Evolutionary conservation across 2,329 filamentous ascomycete genomes (phyloP).

Genomic region (Fusarium sp.): DNA sequence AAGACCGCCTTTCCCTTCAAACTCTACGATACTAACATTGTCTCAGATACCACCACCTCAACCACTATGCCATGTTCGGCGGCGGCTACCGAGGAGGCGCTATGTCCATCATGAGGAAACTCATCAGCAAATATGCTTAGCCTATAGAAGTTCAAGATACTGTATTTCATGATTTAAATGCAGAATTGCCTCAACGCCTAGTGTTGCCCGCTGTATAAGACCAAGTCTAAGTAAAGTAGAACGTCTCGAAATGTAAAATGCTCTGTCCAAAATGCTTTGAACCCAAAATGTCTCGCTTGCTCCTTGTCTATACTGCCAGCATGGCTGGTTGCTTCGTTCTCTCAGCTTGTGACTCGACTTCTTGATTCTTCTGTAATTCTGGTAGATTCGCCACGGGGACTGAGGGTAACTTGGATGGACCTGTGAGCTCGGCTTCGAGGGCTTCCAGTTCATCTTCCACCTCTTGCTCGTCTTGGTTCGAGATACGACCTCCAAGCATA

Average conservation of each 20-base stretch:
- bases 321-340: conserved; percentile 50
- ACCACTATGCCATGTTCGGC: conserved; percentile 87
- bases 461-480: conserved; percentile 95
- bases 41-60: conserved; percentile 84
- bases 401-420: conserved; percentile 41
- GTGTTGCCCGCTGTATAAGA: conserved; percentile 38
- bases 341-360: conserved; percentile 32
- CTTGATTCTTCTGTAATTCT: conserved; percentile 30
- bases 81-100: conserved; percentile 80
- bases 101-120: conserved; percentile 78
- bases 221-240: conserved; percentile 33
- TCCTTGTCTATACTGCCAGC: conserved; percentile 45
- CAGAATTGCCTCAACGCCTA: conserved; percentile 39
- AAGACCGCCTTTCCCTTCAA: conserved; percentile 45
- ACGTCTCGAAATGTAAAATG: conserved; percentile 27
- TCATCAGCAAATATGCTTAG: conserved; percentile 75
- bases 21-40: background rate
- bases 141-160: background rate
- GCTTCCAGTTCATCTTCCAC: conserved; percentile 94
- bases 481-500: conserved; percentile 87
- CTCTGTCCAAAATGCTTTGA: conserved; percentile 8
- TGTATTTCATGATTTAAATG: conserved; percentile 23
- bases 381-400: conserved; percentile 50
- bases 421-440: conserved; percentile 64
- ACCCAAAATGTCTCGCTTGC: background rate